phyloP scores from a whole-genome alignment of 352 stramenopile species.

The Phytopythium litorale region DNA sequence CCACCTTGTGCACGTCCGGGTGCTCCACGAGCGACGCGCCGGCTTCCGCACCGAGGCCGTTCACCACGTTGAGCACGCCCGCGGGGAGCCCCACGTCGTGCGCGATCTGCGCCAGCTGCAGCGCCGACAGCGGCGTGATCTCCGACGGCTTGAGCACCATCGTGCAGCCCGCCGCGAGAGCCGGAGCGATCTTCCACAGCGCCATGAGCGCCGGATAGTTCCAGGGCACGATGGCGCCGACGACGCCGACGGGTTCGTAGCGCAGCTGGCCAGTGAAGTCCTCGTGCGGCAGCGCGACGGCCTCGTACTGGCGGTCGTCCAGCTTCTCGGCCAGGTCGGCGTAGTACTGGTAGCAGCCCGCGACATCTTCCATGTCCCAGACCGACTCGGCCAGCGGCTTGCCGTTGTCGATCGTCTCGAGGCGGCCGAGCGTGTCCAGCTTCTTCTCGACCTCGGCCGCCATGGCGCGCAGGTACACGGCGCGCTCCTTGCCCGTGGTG shows the following conservation, averaged over 20 bases:
- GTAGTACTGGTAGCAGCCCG: slow-evolving; percentile 62
- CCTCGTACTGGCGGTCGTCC: slow-evolving; percentile 48
- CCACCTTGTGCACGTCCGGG: slow-evolving; percentile 67
- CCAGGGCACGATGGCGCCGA: slow-evolving; percentile 64
- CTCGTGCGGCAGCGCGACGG: slow-evolving; percentile 34
- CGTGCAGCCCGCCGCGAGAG: slow-evolving; percentile 92
- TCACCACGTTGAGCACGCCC: slow-evolving; percentile 68
- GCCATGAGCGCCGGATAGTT: slow-evolving; percentile 67
- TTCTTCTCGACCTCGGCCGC: slow-evolving; percentile 31
- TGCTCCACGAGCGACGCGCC: slow-evolving; percentile 64
- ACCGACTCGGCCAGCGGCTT: slow-evolving; percentile 57
- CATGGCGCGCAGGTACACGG: slow-evolving; percentile 48
- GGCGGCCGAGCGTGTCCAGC: slow-evolving; percentile 30
- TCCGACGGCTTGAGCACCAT: slow-evolving; percentile 94
- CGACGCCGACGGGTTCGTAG: slow-evolving; percentile 68
- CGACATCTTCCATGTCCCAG: slow-evolving; percentile 72
- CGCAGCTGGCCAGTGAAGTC: slow-evolving; percentile 44
- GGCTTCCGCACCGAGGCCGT: slow-evolving; percentile 53
- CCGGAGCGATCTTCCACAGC: slow-evolving; percentile 78
- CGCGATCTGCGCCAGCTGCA: slow-evolving; percentile 66
- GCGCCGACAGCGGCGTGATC: slow-evolving; percentile 89
- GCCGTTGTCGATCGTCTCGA: slow-evolving; percentile 70
- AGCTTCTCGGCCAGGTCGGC: slow-evolving; percentile 41
- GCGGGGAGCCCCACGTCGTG: slow-evolving; percentile 53
- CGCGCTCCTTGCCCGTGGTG: slow-evolving; percentile 44